A percentile compares a stretch with the other conserved stretches of the same genome.
Conservation (phyloP, 139 green algal species). For the Yamagishiella unicocca region DNA sequence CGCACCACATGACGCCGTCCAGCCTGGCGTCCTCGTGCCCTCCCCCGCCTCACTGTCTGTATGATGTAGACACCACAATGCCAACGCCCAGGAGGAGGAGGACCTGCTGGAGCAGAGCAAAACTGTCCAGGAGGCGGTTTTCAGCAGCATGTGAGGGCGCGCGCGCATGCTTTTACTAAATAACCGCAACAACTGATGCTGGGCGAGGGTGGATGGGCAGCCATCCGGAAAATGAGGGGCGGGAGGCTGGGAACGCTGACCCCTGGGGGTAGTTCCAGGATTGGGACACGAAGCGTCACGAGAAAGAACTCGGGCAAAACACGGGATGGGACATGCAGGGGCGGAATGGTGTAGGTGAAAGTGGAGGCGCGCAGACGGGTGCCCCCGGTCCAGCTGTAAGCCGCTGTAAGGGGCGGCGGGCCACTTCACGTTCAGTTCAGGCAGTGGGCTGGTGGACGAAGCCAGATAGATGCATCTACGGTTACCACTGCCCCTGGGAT, state of each 20-base stretch:
- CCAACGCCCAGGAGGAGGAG: background rate
- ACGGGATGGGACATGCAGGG: too few species aligned
- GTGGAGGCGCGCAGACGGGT: too few species aligned
- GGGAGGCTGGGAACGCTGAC: background rate
- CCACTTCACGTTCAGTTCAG: too few species aligned
- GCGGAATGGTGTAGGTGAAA: too few species aligned
- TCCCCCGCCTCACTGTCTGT: background rate
- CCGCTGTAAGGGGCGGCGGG: too few species aligned
- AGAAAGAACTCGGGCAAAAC: too few species aligned
- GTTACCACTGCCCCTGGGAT: too few species aligned
- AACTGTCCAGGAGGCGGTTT: background rate
- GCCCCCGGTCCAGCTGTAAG: too few species aligned
- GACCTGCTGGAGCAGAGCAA: constrained; percentile 15
- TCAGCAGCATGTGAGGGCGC: background rate
- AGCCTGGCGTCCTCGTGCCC: background rate
- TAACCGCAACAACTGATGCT: background rate
- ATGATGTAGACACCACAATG: background rate
- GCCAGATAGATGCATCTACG: too few species aligned
- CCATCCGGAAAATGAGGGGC: background rate
- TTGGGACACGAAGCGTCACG: background rate
- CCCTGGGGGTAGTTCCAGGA: background rate
- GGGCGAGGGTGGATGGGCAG: too few species aligned
- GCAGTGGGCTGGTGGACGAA: too few species aligned
- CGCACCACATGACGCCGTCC: background rate
- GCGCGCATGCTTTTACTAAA: background rate